Conservation (phyloP, 352 stramenopile genomes). For the Globisporangium acanthophoron region DNA sequence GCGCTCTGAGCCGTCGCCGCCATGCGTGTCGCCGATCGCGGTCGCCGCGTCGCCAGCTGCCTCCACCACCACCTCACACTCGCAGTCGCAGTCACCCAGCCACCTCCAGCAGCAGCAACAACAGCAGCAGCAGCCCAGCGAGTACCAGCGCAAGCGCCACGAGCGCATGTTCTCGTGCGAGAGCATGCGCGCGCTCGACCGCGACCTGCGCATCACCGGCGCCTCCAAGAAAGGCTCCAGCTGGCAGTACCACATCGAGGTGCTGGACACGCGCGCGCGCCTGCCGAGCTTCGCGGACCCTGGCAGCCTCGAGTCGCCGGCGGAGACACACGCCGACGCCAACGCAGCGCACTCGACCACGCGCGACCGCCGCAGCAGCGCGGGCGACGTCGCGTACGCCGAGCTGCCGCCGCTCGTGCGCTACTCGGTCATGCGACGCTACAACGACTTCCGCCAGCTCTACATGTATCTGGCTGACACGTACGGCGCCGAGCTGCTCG, state of each 20-base stretch:
- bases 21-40: conserved; percentile 4
- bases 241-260: conserved; percentile 80
- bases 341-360: neutral
- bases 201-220: conserved; percentile 68
- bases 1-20: neutral
- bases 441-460: conserved; percentile 73
- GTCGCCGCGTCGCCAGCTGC: neutral
- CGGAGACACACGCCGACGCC: conserved; percentile 4
- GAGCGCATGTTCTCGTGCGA: conserved; percentile 18
- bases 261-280: conserved; percentile 54
- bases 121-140: neutral
- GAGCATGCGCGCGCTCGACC: conserved; percentile 24
- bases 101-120: neutral
- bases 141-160: conserved; percentile 14
- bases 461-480: conserved; percentile 54
- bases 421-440: conserved; percentile 74
- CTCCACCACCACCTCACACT: neutral
- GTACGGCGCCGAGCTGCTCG: conserved; percentile 31
- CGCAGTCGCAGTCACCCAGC: neutral
- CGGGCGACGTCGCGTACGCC: conserved; percentile 18
- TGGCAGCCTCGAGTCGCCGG: conserved; percentile 13
- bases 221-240: conserved; percentile 56
- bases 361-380: conserved; percentile 5
- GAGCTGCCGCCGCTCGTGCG: conserved; percentile 63
- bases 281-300: conserved; percentile 17